Conservation (phyloP, 441 rosid species). For the Melianthus villosus region DNA sequence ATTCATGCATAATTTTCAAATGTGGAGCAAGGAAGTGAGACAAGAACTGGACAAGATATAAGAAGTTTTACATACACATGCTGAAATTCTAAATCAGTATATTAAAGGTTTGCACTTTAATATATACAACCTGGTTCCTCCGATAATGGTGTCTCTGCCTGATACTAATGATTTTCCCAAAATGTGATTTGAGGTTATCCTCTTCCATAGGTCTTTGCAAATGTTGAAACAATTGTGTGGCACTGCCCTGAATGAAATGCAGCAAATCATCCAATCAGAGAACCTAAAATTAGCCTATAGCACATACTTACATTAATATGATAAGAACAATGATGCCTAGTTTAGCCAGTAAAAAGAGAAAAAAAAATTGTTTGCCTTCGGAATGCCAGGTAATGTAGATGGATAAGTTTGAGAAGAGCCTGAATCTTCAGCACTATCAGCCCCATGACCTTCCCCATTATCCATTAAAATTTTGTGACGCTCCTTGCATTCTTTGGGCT, state of each 20-base stretch:
- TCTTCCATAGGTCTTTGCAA: slow-evolving; percentile 98
- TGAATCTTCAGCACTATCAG: slow-evolving; percentile 99
- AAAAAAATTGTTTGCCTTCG: slow-evolving; percentile 44
- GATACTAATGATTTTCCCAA: slow-evolving; percentile 70
- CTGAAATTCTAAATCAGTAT: too few relatives aligned
- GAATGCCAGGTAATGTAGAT: slow-evolving; percentile 97
- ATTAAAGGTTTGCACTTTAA: too few relatives aligned
- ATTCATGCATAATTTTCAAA: too few relatives aligned
- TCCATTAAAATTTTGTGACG: slow-evolving; percentile 92
- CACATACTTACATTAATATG: slow-evolving; percentile 7
- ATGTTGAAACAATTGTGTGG: slow-evolving; percentile 93
- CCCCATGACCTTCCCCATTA: slow-evolving; percentile 79
- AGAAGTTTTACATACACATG: too few relatives aligned
- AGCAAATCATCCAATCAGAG: slow-evolving; percentile 13
- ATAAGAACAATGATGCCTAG: slow-evolving; percentile 1
- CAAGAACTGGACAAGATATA: too few relatives aligned
- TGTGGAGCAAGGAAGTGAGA: too few relatives aligned
- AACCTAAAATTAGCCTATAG: slow-evolving; percentile 15
- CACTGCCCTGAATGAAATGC: slow-evolving; percentile 73
- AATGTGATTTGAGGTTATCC: slow-evolving; percentile 90
- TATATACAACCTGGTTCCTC: slow-evolving; percentile 55
- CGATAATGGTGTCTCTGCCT: slow-evolving; percentile 53
- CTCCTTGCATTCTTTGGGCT: slow-evolving; percentile 89
- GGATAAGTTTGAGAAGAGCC: slow-evolving; percentile 97
- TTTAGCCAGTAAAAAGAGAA: background rate